A percentile compares a stretch with the other conserved stretches of the same genome.
phyloP scores from a whole-genome alignment of 2,329 filamentous ascomycete species.

The Arthrinium puccinioides region DNA sequence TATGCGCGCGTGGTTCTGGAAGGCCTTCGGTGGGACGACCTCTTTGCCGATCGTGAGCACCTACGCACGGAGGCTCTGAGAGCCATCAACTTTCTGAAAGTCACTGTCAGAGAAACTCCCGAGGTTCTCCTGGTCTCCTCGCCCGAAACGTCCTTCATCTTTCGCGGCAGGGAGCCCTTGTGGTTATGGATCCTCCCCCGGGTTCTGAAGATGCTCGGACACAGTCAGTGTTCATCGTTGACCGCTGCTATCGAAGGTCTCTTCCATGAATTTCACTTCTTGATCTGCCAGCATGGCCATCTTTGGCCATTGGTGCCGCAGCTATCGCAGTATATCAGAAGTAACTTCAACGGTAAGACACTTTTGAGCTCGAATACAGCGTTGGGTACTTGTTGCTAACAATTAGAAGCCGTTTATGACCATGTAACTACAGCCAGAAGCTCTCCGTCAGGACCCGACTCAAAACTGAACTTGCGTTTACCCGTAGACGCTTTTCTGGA shows the following conservation, averaged over 20 bases:
- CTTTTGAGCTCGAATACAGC: not conserved
- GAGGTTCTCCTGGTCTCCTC: conserved; percentile 49
- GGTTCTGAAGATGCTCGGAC: conserved; percentile 49
- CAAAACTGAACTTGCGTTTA: conserved; percentile 20
- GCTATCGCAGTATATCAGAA: conserved; percentile 42
- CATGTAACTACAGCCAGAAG: not conserved
- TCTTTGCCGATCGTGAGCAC: conserved; percentile 51
- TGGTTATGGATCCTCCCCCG: conserved; percentile 60
- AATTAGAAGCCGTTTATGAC: not conserved
- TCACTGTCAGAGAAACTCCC: conserved; percentile 70
- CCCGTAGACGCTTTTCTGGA: conserved; percentile 31
- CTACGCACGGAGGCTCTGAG: conserved; percentile 56
- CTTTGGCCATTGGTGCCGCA: conserved; percentile 41
- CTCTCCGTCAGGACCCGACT: not conserved
- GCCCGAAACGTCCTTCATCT: conserved; percentile 34
- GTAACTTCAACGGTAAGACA: conserved; percentile 38
- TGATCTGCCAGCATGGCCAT: conserved; percentile 32
- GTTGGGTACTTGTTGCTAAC: conserved; percentile 25
- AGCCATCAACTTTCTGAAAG: conserved; percentile 69
- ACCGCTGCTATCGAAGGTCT: conserved; percentile 45
- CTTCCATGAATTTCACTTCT: conserved; percentile 39
- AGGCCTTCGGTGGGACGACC: conserved; percentile 58
- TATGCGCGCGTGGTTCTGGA: conserved; percentile 75
- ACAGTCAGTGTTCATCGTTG: conserved; percentile 38
- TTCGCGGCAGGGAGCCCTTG: conserved; percentile 51